Percentiles rank a stretch among this genome's conserved stretches.
phyloP scores from a whole-genome alignment of 73 alveolate genomes.

The Tetrahymena malaccensis region DNA sequence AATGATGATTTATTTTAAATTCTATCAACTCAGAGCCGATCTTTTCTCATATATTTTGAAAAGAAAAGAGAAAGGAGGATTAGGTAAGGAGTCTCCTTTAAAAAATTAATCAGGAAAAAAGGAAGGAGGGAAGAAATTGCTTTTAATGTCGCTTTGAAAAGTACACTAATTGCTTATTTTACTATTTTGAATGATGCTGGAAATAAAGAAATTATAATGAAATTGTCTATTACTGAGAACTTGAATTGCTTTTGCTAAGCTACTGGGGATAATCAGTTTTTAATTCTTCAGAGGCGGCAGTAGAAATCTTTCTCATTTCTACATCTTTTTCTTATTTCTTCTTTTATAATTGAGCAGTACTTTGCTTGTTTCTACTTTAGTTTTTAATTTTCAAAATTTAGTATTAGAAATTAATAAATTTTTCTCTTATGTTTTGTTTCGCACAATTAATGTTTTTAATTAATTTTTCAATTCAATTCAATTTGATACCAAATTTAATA shows the following conservation, averaged over 20 bases:
- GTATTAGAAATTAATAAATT: neutral
- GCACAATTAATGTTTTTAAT: neutral
- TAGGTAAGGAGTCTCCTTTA: neutral
- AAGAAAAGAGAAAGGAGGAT: neutral
- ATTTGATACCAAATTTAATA: neutral
- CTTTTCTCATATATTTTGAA: neutral
- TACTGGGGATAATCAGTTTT: neutral
- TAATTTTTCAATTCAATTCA: neutral
- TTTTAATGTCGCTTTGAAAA: neutral
- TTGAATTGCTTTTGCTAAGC: neutral
- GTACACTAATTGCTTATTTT: neutral
- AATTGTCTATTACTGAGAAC: neutral
- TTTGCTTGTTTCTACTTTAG: neutral
- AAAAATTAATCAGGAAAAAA: neutral
- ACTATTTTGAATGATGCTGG: neutral
- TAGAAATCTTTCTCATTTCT: neutral
- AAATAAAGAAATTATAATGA: neutral
- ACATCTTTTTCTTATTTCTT: neutral
- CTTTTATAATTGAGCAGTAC: neutral
- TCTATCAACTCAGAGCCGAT: neutral
- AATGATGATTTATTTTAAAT: neutral
- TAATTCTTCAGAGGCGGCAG: neutral
- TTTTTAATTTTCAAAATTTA: neutral
- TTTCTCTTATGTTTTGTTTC: neutral
- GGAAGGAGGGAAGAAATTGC: neutral